Percentiles rank a stretch among this genome's conserved stretches.
Conservation (phyloP, 768 basidiomycete genomes). For the Leccinum arenicola region DNA sequence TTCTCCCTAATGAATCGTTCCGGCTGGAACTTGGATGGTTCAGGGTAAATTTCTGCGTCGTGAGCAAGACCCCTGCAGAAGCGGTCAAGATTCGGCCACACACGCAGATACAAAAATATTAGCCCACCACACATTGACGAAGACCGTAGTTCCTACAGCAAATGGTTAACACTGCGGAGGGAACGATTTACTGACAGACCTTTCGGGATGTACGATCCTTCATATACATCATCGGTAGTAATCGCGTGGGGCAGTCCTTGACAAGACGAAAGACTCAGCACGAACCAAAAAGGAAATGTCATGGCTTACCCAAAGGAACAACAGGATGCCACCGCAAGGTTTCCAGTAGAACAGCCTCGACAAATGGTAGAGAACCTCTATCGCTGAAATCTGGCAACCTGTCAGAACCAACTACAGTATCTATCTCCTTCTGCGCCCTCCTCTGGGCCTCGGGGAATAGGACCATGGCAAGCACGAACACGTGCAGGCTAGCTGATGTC, state of each 20-base stretch:
- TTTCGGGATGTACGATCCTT: slow-evolving; percentile 24
- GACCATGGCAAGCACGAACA: slow-evolving; percentile 30
- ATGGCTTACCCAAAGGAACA: slow-evolving; percentile 20
- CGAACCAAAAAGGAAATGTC: background rate
- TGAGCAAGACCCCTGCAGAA: slow-evolving; percentile 37
- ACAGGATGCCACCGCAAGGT: slow-evolving; percentile 24
- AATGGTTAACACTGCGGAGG: background rate
- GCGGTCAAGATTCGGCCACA: background rate
- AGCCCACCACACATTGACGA: slow-evolving; percentile 25
- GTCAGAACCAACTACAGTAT: slow-evolving; percentile 18
- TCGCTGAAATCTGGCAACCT: slow-evolving; percentile 24
- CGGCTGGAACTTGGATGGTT: slow-evolving; percentile 41
- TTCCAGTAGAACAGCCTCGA: slow-evolving; percentile 25
- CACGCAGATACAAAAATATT: background rate
- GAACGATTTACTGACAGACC: slow-evolving; percentile 9
- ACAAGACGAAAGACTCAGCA: background rate
- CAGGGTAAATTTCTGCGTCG: slow-evolving; percentile 35
- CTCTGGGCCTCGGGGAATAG: slow-evolving; percentile 24
- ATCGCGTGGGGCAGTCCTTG: slow-evolving; percentile 25
- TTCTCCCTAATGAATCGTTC: slow-evolving; percentile 34
- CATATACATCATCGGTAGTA: slow-evolving; percentile 21
- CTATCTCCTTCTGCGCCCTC: slow-evolving; percentile 26
- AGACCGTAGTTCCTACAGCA: slow-evolving; percentile 16
- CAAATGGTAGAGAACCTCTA: slow-evolving; percentile 22
- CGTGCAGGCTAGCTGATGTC: slow-evolving; percentile 20